These are phyloP conservation scores for Colletotrichum viniferum DNA, from an alignment of 2,329 filamentous ascomycete genomes.

Conservation along the genomic window DNA sequence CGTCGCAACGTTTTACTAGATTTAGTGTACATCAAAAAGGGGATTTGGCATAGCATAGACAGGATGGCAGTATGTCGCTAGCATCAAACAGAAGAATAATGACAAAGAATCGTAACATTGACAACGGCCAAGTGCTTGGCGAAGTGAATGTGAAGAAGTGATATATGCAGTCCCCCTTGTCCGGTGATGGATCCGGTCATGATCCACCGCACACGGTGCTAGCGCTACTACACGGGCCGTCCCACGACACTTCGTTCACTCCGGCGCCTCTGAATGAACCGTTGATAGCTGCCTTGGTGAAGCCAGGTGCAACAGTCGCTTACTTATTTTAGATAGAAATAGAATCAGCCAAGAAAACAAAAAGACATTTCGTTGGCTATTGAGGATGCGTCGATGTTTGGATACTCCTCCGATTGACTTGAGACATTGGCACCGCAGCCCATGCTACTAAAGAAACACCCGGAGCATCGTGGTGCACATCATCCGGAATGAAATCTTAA, in stretches of 20 bases:
- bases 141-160: neutral
- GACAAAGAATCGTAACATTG: neutral
- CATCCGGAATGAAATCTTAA: neutral
- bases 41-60: neutral
- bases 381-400: neutral
- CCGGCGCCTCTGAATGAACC: neutral
- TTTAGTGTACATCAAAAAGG: conserved; percentile 7
- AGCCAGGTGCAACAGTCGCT: neutral
- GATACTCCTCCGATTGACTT: neutral
- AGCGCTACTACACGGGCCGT: neutral
- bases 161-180: neutral
- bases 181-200: neutral
- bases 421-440: neutral
- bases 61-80: neutral
- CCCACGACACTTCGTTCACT: neutral
- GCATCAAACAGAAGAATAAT: neutral
- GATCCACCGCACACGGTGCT: neutral
- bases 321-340: neutral
- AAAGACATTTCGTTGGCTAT: neutral
- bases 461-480: neutral
- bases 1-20: neutral
- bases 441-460: neutral
- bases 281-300: neutral
- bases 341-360: neutral
- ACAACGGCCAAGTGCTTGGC: neutral